Base-by-base conservation (phyloP, 352 stramenopile species). In the Plasmopara muralis region DNA sequence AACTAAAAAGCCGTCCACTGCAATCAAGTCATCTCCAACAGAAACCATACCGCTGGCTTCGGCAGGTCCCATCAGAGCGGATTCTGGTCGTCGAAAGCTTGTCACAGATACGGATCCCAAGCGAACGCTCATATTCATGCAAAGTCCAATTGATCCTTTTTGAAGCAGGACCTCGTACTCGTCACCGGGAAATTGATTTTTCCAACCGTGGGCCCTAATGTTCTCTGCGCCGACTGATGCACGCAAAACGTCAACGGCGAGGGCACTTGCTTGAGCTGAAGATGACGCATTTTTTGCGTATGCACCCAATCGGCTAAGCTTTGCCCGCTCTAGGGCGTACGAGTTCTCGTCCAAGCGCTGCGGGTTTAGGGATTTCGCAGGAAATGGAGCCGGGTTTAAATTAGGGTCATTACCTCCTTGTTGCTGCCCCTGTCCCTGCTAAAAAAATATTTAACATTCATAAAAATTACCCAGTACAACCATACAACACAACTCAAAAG, bases 81-180 rank as follows among this genome's bases (percentile, higher is more conserved):
- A 58, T n/a, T 87, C 76, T 4, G 83, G 83, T 4, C 83, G 80
- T 5, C 83, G 77, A 50, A 94, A 94, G 38, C 83, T 89, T 25
- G 83, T 89, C 25, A 94, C 82, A 0, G 72, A 83, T 38, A 94
- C 81, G 7, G 78, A 88, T 9, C 82, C 81, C 50, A 80, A 61
- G 10, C 83, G 77, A 50, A 94, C 79, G 52, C 82, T 92, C 84
- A 94, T 94, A 61, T 94, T 94, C 84, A 94, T 94, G 57, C 84
- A 94, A 29, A 94, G 66, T 2, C 84, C 84, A 40, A 91, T 87
- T 9, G 74, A 87, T 46, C 84, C 84, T 55, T 94, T 94, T 62
- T 92, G 79, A 50, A 94, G 70, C 57, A 90, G 44, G 31, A 94
- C 82, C 57, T 94, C 84, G 48, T 89, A 94, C 64, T 94, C 82